phyloP scores from a whole-genome alignment of 352 stramenopile species.

The Phytophthora quininea region DNA sequence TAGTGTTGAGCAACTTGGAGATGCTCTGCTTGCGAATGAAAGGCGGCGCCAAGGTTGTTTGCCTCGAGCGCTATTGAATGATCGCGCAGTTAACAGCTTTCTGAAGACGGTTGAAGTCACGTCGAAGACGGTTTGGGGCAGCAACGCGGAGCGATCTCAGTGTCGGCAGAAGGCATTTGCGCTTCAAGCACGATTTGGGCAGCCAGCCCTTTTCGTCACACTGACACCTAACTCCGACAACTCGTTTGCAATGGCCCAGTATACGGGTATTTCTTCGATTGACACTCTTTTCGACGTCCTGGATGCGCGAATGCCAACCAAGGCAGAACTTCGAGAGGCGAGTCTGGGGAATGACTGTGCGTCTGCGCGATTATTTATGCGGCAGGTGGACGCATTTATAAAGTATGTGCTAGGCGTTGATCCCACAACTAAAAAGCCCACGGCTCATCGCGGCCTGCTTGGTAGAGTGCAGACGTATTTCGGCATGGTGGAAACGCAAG shows the following conservation, averaged over 20 bases:
- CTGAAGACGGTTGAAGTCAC: conserved; percentile 9
- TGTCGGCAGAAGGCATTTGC: conserved; percentile 8
- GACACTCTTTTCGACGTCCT: conserved; percentile 2
- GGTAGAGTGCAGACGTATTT: conserved; percentile 8
- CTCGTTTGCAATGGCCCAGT: conserved; percentile 11
- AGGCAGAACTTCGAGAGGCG: conserved; percentile 6
- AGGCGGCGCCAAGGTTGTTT: conserved; percentile 1
- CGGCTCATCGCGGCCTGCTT: conserved; percentile 1
- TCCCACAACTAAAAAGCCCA: not conserved
- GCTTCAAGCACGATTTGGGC: conserved; percentile 10
- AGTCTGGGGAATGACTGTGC: conserved; percentile 8
- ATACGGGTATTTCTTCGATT: conserved; percentile 7
- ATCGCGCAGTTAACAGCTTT: not conserved
- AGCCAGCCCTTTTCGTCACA: conserved; percentile 11
- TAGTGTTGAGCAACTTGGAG: not conserved
- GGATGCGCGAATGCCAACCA: conserved; percentile 5
- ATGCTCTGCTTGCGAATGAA: conserved; percentile 10
- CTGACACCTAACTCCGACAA: conserved; percentile 11
- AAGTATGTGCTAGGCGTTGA: conserved; percentile 6
- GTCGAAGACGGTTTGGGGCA: conserved; percentile 5
- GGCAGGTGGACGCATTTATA: conserved; percentile 13
- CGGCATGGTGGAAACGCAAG: conserved; percentile 15
- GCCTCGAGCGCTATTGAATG: not conserved
- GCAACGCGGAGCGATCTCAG: conserved; percentile 1
- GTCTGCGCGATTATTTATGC: conserved; percentile 10